A percentile compares a stretch with the other conserved stretches of the same genome.
These are phyloP conservation scores for Penicillium parvum DNA, from an alignment of 495 filamentous ascomycete species.

Conservation along the genomic window DNA sequence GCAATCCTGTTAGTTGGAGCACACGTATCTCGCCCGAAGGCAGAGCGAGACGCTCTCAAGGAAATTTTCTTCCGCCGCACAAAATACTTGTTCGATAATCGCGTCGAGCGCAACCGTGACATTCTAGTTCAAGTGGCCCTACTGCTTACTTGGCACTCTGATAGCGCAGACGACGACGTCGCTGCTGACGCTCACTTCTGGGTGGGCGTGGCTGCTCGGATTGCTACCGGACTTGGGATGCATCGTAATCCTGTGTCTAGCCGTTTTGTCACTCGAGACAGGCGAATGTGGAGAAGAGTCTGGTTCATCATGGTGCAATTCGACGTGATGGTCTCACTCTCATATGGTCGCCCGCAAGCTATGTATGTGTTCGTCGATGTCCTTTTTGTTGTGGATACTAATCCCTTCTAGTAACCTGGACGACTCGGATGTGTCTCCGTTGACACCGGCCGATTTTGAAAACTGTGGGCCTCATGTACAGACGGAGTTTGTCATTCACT, in stretches of 20 bases:
- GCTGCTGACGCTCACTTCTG: constrained; percentile 47
- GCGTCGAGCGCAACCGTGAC: constrained; percentile 48
- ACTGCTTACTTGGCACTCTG: constrained; percentile 47
- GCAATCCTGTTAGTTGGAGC: constrained; percentile 44
- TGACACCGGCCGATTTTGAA: constrained; percentile 44
- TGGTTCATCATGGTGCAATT: constrained; percentile 48
- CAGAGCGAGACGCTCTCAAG: constrained; percentile 41
- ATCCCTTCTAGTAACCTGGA: constrained; percentile 36
- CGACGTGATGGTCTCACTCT: constrained; percentile 46
- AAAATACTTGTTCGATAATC: constrained; percentile 46
- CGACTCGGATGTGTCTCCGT: constrained; percentile 44
- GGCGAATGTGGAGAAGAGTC: constrained; percentile 44
- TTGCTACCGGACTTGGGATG: constrained; percentile 48
- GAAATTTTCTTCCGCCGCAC: constrained; percentile 46
- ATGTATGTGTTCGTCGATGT: constrained; percentile 31
- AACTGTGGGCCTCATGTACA: constrained; percentile 41
- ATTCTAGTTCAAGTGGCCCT: constrained; percentile 45
- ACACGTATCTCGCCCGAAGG: constrained; percentile 38
- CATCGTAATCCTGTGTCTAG: constrained; percentile 45
- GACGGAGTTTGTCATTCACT: constrained; percentile 42
- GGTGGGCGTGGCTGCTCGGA: constrained; percentile 45
- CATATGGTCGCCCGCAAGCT: constrained; percentile 46
- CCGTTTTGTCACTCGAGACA: constrained; percentile 39
- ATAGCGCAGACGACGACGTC: constrained; percentile 46
- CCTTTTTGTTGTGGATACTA: constrained; percentile 2